Conservation (phyloP, 441 rosid species). For the Jatropha multifida region DNA sequence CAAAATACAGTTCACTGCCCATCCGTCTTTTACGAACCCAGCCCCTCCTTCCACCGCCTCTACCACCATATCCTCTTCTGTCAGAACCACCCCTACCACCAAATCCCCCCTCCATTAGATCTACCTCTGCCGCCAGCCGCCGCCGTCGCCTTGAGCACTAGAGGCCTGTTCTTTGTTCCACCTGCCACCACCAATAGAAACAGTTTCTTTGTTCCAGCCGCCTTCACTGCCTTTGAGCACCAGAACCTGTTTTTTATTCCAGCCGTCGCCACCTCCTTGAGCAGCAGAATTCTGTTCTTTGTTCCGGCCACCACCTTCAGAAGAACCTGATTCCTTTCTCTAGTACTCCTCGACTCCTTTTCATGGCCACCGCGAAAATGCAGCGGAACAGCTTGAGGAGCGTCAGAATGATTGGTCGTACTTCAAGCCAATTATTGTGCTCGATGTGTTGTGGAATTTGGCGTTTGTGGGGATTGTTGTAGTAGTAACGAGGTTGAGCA, state of each 20-base stretch:
- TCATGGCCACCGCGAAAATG: slow-evolving; percentile 42
- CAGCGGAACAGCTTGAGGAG: slow-evolving; percentile 95
- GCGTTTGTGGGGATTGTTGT: slow-evolving; percentile 66
- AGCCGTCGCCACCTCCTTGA: neutral
- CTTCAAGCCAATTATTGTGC: slow-evolving; percentile 80
- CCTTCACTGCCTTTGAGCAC: no score
- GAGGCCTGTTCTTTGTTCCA: slow-evolving; percentile 22
- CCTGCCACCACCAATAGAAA: no score
- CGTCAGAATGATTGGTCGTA: slow-evolving; percentile 95
- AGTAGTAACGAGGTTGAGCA: slow-evolving; percentile 57
- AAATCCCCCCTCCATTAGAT: no score
- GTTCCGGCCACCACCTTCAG: slow-evolving; percentile 22
- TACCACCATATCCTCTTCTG: no score
- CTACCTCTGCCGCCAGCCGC: no score
- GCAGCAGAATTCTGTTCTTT: neutral
- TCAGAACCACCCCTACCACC: no score
- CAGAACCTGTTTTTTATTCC: no score
- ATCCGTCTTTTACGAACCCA: no score
- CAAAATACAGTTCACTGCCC: no score
- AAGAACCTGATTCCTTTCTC: neutral
- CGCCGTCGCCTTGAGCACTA: slow-evolving; percentile 17
- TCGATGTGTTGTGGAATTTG: slow-evolving; percentile 82
- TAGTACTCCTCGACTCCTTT: neutral
- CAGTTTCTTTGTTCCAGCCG: no score
- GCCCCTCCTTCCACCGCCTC: no score